Evolutionary conservation across 2,329 filamentous ascomycete genomes (phyloP).

Genomic region (Claviceps pusilla): DNA sequence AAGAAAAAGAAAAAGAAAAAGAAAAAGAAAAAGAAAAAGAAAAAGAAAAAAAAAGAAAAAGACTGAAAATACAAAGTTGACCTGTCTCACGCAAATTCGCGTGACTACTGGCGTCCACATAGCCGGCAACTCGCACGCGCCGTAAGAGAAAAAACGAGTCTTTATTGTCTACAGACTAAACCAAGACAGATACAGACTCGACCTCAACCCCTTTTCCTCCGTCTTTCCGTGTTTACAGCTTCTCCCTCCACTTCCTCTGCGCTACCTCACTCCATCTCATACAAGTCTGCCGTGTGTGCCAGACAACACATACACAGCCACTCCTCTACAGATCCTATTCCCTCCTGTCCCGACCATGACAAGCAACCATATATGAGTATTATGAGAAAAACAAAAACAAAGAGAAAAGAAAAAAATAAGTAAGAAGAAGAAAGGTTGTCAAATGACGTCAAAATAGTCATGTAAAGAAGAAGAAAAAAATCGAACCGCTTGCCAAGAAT

Average conservation of each 20-base stretch:
- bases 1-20: no score
- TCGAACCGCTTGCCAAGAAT: not conserved
- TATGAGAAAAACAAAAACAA: constrained; percentile 1
- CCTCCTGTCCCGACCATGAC: not conserved
- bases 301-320: constrained; percentile 6
- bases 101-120: no score
- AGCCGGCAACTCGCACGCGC: not conserved
- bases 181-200: not conserved
- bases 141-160: not conserved
- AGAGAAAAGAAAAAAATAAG: not conserved
- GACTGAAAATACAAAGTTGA: no score
- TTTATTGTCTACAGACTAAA: constrained; percentile 1
- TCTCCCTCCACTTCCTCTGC: not conserved
- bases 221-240: not conserved
- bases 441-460: not conserved
- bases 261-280: not conserved
- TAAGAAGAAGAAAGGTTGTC: not conserved
- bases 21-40: no score
- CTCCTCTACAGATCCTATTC: not conserved
- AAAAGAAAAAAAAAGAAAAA: no score
- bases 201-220: no score
- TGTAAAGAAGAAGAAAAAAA: not conserved
- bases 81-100: no score
- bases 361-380: not conserved
- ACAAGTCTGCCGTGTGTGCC: constrained; percentile 2